Base-by-base conservation (phyloP, 306 rosid species). In the Vachellia pachyceras region DNA sequence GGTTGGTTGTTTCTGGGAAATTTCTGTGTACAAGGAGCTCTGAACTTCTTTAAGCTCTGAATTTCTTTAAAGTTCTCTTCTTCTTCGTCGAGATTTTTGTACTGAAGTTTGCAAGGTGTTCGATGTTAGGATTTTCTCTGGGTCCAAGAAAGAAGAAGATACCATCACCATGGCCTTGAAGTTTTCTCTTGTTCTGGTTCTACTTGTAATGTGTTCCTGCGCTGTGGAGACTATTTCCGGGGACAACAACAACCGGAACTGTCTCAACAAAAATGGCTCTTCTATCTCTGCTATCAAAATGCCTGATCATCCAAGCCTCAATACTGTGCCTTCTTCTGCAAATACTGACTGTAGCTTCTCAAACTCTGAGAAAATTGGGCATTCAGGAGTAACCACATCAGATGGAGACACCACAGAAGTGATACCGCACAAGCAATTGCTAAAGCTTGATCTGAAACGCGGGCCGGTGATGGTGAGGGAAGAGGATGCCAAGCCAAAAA, bases 361-460 rank as follows among this genome's bases (percentile, higher is more conserved):
- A 73, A 82, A 73, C 65, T 68, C 88, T 17, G 74, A 79, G 60
- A 58, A 82, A 71, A 50, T 78, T 64, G 83, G 57, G 7, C 81
- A 72, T 75, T 49, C 91, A 18, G 86, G 45, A 73, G 73, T 82
- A 25, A 42, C 81, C 78, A 47, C 14, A 70, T 42, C 87, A 39
- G 65, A n/a, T 68, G 86, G 81, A 73, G 77, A 73, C 23, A 72
- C 29, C 20, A 84, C 79, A 20, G 77, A 54, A 37, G 52, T 77
- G 64, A 75, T 46, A 15, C 52, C 85, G 5, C 78, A 75, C n/a
- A 82, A 85, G 35, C 85, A 88, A 74, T 13, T 87, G 5, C 82
- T 93, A 87, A 96, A 93, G 86, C 88, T 96, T 46, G 88, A 92
- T 75, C 78, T 96, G 61, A 86, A 86, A 64, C 93, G 80, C 84